phyloP scores from a whole-genome alignment of 139 green algal genomes.

The Eudorina sp. region DNA sequence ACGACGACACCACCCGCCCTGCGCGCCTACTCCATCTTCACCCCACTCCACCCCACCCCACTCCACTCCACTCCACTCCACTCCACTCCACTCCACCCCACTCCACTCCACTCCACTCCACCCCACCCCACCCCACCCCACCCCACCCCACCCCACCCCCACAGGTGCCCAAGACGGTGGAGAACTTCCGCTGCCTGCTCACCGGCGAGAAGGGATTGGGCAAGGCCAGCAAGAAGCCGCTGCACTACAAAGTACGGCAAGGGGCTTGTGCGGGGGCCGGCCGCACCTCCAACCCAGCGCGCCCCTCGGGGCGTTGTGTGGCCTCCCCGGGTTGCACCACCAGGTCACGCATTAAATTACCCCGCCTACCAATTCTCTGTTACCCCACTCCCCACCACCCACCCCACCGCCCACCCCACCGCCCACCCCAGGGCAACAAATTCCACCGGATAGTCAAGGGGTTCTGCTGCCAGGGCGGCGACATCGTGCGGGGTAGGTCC shows the following conservation, averaged over 20 bases:
- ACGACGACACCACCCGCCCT: no score
- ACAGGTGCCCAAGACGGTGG: constrained; percentile 71
- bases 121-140: background rate
- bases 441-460: constrained; percentile 87
- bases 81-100: no score
- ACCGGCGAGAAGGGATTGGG: constrained; percentile 84
- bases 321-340: no score
- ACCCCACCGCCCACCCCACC: background rate
- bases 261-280: no score
- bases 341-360: no score
- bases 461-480: constrained; percentile 86
- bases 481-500: constrained; percentile 74
- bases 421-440: constrained; percentile 54
- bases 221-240: constrained; percentile 81
- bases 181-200: constrained; percentile 83
- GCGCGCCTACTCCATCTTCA: no score
- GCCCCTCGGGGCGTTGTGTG: no score
- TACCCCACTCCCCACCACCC: background rate
- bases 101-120: no score
- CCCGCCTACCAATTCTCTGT: background rate
- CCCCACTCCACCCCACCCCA: no score
- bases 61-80: no score
- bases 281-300: no score
- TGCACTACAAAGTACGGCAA: constrained; percentile 84
- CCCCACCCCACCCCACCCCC: background rate